Conservation (phyloP, 106 monocot species). For the Xerophyta viscosa region DNA sequence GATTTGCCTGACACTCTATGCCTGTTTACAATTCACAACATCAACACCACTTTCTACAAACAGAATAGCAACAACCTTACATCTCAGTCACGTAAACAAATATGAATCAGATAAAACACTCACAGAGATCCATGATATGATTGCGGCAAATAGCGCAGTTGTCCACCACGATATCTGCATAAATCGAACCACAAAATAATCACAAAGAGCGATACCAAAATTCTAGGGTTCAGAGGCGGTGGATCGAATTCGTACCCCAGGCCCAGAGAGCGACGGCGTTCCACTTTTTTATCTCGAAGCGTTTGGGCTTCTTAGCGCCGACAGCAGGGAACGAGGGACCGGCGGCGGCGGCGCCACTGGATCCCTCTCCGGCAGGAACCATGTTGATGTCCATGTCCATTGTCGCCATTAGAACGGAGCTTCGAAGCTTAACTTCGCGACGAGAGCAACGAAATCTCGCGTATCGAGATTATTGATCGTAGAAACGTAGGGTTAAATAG, state of each 20-base stretch:
- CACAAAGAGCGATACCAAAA: no score
- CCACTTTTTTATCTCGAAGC: constrained; percentile 97
- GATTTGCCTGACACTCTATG: constrained; percentile 90
- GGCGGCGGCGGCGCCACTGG: constrained; percentile 15
- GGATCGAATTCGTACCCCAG: constrained; percentile 42
- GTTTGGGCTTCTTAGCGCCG: constrained; percentile 56
- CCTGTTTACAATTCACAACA: constrained; percentile 22
- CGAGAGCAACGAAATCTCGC: no score
- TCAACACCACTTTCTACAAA: not conserved
- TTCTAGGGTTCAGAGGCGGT: no score
- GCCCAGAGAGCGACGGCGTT: constrained; percentile 93
- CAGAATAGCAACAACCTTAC: not conserved
- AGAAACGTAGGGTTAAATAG: no score
- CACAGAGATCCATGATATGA: constrained; percentile 97
- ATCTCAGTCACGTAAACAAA: constrained; percentile 3
- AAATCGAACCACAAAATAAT: no score
- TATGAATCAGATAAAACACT: constrained; percentile 7
- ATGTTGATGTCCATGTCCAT: constrained; percentile 44
- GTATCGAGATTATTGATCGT: no score
- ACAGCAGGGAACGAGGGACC: constrained; percentile 6
- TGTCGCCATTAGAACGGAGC: constrained; percentile 25
- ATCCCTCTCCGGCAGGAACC: constrained; percentile 32
- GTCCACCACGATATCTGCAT: constrained; percentile 58
- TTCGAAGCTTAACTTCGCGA: not conserved
- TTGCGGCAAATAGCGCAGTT: constrained; percentile 90